Base-by-base conservation (phyloP, 148 eudicot species). In the Amaranthus hypochondriacus region DNA sequence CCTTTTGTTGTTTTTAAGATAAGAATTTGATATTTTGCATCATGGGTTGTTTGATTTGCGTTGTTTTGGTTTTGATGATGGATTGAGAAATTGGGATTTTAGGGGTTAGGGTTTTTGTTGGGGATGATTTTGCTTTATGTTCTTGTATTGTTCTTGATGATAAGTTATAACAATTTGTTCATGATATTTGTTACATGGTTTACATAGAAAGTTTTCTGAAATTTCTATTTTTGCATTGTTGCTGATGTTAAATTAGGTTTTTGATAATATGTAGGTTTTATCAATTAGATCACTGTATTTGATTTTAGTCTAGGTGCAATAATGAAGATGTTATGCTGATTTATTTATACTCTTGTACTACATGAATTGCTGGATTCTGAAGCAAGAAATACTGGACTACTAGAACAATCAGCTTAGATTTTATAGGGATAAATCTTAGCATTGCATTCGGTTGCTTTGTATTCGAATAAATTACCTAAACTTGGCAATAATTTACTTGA, bases 1-100 rank as follows among this genome's bases (percentile, higher is more conserved):
- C 4, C 50, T 74, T 53, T 52, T 28, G 39, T 28, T 28, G 39
- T 28, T 28, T 28, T 58, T 13, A 55, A 39, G 5, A 5, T 12
- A 48, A 28, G 39, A 28, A 9, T 3, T 43, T 9, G 21, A n/a
- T 5, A 10, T 56, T 56, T 56, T 65, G 51, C 54, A 7, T 49
- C 64, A 13, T 75, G 78, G 68, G 61, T n/a, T 28, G 9, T 5
- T 63, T 7, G 5, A 52, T 62, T 69, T 69, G 77, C 39, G 66
- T 55, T 14, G 8, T 28, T 28, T 28, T 28, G 39, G 4, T 70
- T 61, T 69, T 9, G 0, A 4, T 49, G 10, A 13, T 56, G 18
- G 39, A 48, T 28, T 63, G 74, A 68, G 63, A 48, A 57, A 14
- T 57, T 9, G 66, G 8, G 8, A 7, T 13, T 66, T 57, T 49